Evolutionary conservation across 306 rosid genomes (phyloP).

Genomic region (Prunus mume): DNA sequence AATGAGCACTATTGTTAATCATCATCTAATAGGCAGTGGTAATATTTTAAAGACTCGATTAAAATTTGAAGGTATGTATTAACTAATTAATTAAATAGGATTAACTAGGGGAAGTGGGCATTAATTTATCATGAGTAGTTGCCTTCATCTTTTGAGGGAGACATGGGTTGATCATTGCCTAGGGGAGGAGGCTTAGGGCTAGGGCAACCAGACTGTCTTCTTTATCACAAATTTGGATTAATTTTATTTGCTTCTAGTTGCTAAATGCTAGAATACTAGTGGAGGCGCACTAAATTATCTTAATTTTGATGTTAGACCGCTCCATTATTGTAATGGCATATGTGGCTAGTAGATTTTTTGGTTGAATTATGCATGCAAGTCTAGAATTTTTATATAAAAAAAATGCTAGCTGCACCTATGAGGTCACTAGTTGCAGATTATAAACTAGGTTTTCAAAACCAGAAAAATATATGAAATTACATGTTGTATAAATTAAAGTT

Average conservation of each 20-base stretch:
- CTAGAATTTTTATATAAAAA: too few species aligned
- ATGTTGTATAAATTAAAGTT: background rate
- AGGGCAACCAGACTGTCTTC: background rate
- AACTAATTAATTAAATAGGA: background rate
- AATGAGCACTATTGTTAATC: background rate
- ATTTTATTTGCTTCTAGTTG: background rate
- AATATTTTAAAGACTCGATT: too few species aligned
- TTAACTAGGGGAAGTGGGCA: background rate
- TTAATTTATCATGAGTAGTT: background rate
- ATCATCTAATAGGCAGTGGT: too few species aligned
- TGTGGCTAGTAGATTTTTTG: fast-evolving
- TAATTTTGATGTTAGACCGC: too few species aligned
- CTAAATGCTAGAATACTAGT: background rate
- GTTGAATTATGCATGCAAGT: too few species aligned
- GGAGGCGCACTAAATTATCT: background rate
- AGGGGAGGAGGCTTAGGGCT: background rate
- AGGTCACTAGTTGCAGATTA: too few species aligned
- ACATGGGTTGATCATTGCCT: too few species aligned
- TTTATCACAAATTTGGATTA: background rate
- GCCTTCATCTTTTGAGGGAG: background rate
- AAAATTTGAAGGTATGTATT: too few species aligned
- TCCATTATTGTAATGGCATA: too few species aligned
- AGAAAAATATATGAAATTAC: background rate
- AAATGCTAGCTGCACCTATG: too few species aligned
- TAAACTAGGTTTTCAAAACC: background rate